Percentiles rank a stretch among this genome's conserved stretches.
These are phyloP conservation scores for Herpetospermum pedunculosum DNA, from an alignment of 306 rosid genomes.

Conservation along the genomic window DNA sequence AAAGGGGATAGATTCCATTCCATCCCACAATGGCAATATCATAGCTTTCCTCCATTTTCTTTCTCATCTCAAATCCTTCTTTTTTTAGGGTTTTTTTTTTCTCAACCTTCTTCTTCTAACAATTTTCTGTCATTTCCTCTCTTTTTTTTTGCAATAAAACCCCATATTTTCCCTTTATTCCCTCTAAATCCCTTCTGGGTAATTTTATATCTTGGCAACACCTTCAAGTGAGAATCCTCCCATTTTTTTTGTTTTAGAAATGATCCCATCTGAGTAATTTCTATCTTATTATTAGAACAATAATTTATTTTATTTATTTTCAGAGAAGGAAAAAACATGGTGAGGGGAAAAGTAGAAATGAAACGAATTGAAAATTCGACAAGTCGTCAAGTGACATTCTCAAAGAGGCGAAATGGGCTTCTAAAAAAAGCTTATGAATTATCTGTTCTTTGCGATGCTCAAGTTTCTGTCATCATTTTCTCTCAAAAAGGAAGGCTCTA, in stretches of 20 bases:
- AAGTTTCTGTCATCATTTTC: slow-evolving; percentile 13
- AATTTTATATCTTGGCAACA: no score
- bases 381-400: slow-evolving; percentile 16
- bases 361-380: slow-evolving; percentile 11
- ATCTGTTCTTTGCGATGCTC: slow-evolving; percentile 11
- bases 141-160: not conserved
- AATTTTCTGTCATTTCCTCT: not conserved
- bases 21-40: not conserved
- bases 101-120: not conserved
- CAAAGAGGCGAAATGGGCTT: slow-evolving; percentile 12
- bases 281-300: no score
- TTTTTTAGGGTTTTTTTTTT: not conserved
- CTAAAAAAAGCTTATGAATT: slow-evolving; percentile 10
- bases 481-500: slow-evolving; percentile 10
- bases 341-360: slow-evolving; percentile 8
- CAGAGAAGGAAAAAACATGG: slow-evolving; percentile 12
- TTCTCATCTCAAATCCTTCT: not conserved
- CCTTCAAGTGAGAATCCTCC: not conserved
- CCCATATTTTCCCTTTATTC: not conserved
- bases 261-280: no score
- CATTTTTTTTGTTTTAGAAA: no score
- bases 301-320: no score
- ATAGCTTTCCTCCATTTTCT: not conserved
- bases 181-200: not conserved
- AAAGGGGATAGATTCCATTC: not conserved